phyloP scores from a whole-genome alignment of 2,329 filamentous ascomycete species.

The Ceratocystis ficicola region DNA sequence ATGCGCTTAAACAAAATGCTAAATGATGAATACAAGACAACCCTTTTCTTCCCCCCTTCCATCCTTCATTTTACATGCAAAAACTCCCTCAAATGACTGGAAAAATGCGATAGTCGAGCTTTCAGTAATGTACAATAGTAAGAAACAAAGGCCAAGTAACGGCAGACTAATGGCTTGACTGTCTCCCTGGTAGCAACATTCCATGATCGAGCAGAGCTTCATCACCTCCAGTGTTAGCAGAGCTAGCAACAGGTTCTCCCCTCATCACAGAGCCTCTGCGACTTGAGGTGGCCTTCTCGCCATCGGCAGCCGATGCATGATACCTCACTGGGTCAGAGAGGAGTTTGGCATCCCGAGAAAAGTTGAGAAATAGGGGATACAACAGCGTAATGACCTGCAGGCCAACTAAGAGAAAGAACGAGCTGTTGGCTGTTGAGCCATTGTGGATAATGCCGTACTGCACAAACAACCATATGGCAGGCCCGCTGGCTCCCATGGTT shows the following conservation, averaged over 20 bases:
- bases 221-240: neutral
- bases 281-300: neutral
- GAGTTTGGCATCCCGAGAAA: slow-evolving; percentile 36
- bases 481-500: slow-evolving; percentile 62
- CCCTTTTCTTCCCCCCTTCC: no score
- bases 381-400: slow-evolving; percentile 37
- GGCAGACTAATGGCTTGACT: neutral
- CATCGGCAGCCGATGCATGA: neutral
- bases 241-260: neutral
- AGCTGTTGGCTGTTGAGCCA: slow-evolving; percentile 49
- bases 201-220: neutral
- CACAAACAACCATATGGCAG: slow-evolving; percentile 62
- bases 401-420: slow-evolving; percentile 51
- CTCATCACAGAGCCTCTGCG: neutral
- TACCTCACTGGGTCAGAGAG: slow-evolving; percentile 31
- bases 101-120: neutral
- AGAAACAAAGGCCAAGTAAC: neutral
- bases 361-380: slow-evolving; percentile 40
- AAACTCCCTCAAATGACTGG: no score
- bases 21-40: no score
- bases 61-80: no score
- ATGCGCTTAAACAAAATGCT: no score
- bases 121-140: neutral
- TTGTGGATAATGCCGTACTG: slow-evolving; percentile 53
- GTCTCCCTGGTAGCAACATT: neutral